phyloP scores from a whole-genome alignment of 805 yeast genomes.

The Pichia exigua region DNA sequence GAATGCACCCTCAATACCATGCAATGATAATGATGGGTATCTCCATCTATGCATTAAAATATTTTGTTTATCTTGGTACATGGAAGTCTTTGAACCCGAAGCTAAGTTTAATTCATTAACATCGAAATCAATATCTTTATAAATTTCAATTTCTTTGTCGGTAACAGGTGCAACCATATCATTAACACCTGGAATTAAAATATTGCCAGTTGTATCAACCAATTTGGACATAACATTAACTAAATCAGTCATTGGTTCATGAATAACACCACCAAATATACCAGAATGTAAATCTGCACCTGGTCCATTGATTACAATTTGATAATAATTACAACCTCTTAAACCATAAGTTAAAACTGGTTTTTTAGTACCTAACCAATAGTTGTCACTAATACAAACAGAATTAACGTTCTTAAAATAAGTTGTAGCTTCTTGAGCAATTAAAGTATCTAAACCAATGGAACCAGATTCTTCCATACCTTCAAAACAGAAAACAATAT shows the following conservation, averaged over 20 bases:
- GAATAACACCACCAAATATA: slow-evolving; percentile 92
- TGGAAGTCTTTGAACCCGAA: slow-evolving; percentile 77
- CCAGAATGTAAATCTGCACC: slow-evolving; percentile 97
- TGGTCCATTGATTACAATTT: slow-evolving; percentile 77
- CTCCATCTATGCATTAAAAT: slow-evolving; percentile 99
- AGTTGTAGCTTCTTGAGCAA: slow-evolving; percentile 64
- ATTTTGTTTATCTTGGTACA: slow-evolving; percentile 69
- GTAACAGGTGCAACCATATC: slow-evolving; percentile 96
- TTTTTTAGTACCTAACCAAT: slow-evolving; percentile 96
- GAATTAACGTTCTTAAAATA: slow-evolving; percentile 90
- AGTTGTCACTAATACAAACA: slow-evolving; percentile 93
- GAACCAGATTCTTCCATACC: slow-evolving; percentile 99
- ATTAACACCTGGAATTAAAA: slow-evolving; percentile 76
- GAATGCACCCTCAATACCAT: slow-evolving; percentile 98
- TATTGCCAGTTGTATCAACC: slow-evolving; percentile 77
- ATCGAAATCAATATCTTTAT: slow-evolving; percentile 80
- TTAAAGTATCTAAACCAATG: slow-evolving; percentile 77
- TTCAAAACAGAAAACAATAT: slow-evolving; percentile 87
- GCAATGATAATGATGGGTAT: slow-evolving; percentile 90
- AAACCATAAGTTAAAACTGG: slow-evolving; percentile 97
- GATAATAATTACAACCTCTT: slow-evolving; percentile 94
- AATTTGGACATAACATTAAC: slow-evolving; percentile 66
- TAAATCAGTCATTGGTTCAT: slow-evolving; percentile 96
- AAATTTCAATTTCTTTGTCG: slow-evolving; percentile 65
- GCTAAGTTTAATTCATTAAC: slow-evolving; percentile 82